These are phyloP conservation scores for Solanum bulbocastanum DNA, from an alignment of 257 asterid genomes.

Conservation along the genomic window DNA sequence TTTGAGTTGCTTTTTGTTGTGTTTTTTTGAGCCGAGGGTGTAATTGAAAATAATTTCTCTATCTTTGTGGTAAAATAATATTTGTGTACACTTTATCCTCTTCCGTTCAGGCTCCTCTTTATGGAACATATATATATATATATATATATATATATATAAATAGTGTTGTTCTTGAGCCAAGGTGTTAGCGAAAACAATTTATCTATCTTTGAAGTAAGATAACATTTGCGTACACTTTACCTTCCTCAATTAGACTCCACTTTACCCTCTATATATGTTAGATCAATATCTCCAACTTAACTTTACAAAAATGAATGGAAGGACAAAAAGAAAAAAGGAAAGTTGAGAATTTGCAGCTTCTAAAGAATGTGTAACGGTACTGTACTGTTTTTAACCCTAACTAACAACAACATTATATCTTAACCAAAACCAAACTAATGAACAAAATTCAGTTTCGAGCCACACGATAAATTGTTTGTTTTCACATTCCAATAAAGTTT, in stretches of 20 bases:
- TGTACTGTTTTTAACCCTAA: neutral
- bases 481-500: neutral
- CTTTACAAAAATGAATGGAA: neutral
- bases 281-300: neutral
- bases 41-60: too few relatives aligned
- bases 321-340: neutral
- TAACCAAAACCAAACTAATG: neutral
- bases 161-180: neutral
- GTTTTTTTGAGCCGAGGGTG: rapidly evolving
- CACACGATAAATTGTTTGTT: neutral
- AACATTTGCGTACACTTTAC: too few relatives aligned
- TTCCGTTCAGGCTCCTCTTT: neutral
- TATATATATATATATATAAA: too few relatives aligned
- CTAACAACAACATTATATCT: neutral
- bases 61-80: too few relatives aligned
- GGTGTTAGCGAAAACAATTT: too few relatives aligned
- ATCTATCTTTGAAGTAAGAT: too few relatives aligned
- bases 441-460: neutral
- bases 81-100: too few relatives aligned
- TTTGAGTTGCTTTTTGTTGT: too few relatives aligned
- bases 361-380: neutral
- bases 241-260: too few relatives aligned
- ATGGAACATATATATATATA: too few relatives aligned
- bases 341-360: neutral
- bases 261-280: neutral